phyloP scores from a whole-genome alignment of 495 filamentous ascomycete genomes.

The Cudoniella acicularis region DNA sequence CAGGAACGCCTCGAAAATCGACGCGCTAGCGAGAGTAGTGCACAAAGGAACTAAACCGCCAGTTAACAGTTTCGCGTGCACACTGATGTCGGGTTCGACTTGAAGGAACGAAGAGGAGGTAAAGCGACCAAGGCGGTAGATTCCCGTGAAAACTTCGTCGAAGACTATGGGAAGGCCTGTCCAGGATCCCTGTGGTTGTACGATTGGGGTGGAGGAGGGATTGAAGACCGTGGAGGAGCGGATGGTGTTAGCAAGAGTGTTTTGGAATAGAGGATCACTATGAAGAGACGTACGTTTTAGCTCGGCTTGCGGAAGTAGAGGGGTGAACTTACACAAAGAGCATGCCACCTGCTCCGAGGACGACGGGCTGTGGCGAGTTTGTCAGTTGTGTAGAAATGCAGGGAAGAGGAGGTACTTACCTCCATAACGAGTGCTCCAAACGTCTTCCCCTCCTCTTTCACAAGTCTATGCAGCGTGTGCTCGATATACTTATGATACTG shows the following conservation, averaged over 20 bases:
- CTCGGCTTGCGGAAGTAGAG: no score
- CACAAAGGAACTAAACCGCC: conserved; percentile 74
- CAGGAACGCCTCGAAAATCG: conserved; percentile 66
- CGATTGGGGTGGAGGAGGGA: conserved; percentile 16
- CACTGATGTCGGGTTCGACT: conserved; percentile 64
- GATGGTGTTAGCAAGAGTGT: conserved; percentile 57
- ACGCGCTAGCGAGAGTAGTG: conserved; percentile 63
- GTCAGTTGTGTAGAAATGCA: background rate
- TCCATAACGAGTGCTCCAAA: conserved; percentile 75
- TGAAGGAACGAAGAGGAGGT: conserved; percentile 61
- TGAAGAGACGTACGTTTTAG: no score
- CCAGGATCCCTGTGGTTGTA: conserved; percentile 41
- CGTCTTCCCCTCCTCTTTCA: conserved; percentile 50
- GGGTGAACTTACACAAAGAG: conserved; percentile 55
- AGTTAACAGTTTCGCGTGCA: conserved; percentile 75
- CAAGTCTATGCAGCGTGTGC: conserved; percentile 44
- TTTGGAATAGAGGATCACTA: conserved; percentile 76
- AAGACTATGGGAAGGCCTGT: conserved; percentile 69
- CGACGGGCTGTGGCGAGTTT: conserved; percentile 43
- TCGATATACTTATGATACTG: conserved; percentile 58
- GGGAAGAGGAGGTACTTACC: background rate
- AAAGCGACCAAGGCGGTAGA: conserved; percentile 70
- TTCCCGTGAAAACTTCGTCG: conserved; percentile 79
- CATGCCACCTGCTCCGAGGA: conserved; percentile 78
- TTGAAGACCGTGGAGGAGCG: conserved; percentile 53